Conservation (phyloP, 2,329 filamentous ascomycete genomes). For the Sordariomycetes sp. region DNA sequence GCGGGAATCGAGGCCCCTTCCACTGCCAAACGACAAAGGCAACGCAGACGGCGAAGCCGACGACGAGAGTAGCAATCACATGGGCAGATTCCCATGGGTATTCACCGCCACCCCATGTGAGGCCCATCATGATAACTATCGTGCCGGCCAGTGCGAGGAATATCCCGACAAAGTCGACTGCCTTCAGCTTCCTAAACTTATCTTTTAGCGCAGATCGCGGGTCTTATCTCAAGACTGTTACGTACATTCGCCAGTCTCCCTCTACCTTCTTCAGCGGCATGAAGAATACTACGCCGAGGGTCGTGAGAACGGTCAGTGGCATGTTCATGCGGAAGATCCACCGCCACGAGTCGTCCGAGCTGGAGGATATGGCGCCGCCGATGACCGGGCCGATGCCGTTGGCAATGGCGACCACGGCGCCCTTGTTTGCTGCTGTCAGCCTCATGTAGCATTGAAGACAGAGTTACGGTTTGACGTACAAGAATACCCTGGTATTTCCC, state of each 20-base stretch:
- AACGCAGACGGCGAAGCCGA: constrained; percentile 31
- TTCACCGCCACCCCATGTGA: constrained; percentile 47
- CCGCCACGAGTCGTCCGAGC: constrained; percentile 29
- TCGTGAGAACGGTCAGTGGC: constrained; percentile 33
- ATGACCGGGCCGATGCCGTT: constrained; percentile 42
- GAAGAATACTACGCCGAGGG: constrained; percentile 33
- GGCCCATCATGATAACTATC: constrained; percentile 29
- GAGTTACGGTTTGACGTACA: background rate
- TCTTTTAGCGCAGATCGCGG: background rate
- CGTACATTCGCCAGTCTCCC: constrained; percentile 32
- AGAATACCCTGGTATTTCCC: constrained; percentile 57
- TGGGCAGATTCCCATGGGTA: constrained; percentile 41
- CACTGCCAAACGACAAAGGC: constrained; percentile 39
- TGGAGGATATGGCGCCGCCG: constrained; percentile 34
- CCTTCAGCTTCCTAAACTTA: constrained; percentile 26
- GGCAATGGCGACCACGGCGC: constrained; percentile 35
- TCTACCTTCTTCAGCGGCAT: constrained; percentile 42
- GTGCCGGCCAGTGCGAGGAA: constrained; percentile 30
- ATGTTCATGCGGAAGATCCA: constrained; percentile 43
- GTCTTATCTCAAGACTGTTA: background rate
- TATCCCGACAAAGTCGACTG: constrained; percentile 35
- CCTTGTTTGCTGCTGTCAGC: constrained; percentile 10
- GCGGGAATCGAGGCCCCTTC: constrained; percentile 31
- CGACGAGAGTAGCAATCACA: constrained; percentile 37
- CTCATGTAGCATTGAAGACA: background rate